phyloP scores from a whole-genome alignment of 2,329 filamentous ascomycete genomes.

The Diaporthe sp. region DNA sequence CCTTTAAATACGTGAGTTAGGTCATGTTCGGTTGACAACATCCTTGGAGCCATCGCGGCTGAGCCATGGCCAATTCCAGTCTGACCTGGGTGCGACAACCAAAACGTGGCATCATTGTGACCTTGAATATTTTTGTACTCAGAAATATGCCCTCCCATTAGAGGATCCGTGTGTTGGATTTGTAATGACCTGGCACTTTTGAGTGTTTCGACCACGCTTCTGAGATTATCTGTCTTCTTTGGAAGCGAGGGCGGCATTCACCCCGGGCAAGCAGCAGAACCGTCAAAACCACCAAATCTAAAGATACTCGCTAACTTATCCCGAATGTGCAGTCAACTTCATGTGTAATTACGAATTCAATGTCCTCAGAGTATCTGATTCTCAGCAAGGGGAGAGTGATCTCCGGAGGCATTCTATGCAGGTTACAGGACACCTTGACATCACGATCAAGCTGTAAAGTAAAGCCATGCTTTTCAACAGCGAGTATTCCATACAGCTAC shows the following conservation, averaged over 20 bases:
- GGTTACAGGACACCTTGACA: too few species aligned
- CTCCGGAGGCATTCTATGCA: background rate
- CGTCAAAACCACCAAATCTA: background rate
- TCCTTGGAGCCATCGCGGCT: conserved; percentile 29
- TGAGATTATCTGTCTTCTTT: background rate
- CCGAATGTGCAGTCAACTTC: too few species aligned
- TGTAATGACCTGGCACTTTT: background rate
- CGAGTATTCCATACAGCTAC: conserved; percentile 34
- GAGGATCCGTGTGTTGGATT: background rate
- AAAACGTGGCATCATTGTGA: conserved; percentile 46
- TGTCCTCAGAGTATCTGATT: too few species aligned
- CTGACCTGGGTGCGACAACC: background rate
- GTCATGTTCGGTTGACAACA: conserved; percentile 4
- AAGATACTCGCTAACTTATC: too few species aligned
- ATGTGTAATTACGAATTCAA: too few species aligned
- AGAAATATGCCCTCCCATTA: background rate
- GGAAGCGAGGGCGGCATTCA: background rate
- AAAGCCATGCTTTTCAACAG: background rate
- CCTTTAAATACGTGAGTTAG: conserved; percentile 6
- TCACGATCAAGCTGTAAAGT: background rate
- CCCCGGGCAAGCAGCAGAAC: background rate
- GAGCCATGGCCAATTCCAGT: conserved; percentile 19
- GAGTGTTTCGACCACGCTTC: background rate
- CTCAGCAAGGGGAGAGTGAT: background rate
- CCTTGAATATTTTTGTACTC: background rate